A percentile compares a stretch with the other conserved stretches of the same genome.
phyloP scores from a whole-genome alignment of 2,329 filamentous ascomycete species.

The Paracorniculantispora psalliotae region DNA sequence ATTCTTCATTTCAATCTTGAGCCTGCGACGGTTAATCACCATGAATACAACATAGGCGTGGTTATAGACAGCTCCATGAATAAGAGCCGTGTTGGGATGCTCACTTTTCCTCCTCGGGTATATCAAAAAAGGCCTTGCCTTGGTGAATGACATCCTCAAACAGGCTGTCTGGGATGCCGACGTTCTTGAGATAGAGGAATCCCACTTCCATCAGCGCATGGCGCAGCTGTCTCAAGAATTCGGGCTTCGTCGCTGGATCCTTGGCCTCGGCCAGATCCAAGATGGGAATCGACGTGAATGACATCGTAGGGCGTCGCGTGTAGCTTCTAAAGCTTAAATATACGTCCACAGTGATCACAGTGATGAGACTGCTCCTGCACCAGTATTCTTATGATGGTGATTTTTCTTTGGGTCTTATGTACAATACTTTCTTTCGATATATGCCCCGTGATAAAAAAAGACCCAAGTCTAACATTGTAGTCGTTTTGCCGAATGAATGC shows the following conservation, averaged over 20 bases:
- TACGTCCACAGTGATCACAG: not conserved
- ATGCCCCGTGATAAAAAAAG: not conserved
- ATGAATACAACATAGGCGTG: too few relatives aligned
- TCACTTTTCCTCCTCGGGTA: constrained; percentile 71
- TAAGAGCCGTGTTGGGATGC: constrained; percentile 11
- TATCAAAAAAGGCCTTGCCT: constrained; percentile 70
- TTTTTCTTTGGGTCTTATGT: constrained; percentile 4
- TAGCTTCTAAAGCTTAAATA: not conserved
- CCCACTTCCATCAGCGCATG: constrained; percentile 80
- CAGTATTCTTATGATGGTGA: not conserved
- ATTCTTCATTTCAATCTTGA: constrained; percentile 69
- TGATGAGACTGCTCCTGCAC: not conserved
- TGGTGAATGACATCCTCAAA: constrained; percentile 61
- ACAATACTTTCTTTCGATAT: constrained; percentile 8
- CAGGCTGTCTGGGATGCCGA: constrained; percentile 63
- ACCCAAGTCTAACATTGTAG: not conserved
- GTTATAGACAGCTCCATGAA: too few relatives aligned
- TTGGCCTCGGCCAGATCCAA: constrained; percentile 67
- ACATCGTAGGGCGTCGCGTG: constrained; percentile 37
- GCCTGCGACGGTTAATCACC: too few relatives aligned
- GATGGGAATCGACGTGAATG: constrained; percentile 72
- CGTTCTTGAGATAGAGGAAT: constrained; percentile 80
- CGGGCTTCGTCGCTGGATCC: constrained; percentile 61
- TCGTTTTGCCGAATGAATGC: constrained; percentile 1
- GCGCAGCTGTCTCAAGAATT: constrained; percentile 66